Evolutionary conservation across 2,329 filamentous ascomycete genomes (phyloP), one percentile per base, ranked within the genome.

Genomic region (Neurospora sp.): DNA sequence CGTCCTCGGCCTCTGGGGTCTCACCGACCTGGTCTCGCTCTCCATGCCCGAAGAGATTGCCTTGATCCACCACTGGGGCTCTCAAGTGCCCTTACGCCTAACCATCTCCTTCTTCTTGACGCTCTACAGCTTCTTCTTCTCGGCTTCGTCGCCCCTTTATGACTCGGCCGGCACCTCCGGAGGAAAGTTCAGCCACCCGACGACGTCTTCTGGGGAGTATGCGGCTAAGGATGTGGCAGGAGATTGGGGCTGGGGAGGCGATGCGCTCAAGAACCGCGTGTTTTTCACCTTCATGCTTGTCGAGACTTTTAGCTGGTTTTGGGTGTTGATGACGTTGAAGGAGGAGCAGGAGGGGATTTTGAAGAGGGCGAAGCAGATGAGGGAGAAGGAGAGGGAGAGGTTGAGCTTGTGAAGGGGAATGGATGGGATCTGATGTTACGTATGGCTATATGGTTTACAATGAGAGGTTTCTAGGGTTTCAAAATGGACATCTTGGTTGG

Each of bases 291-390:
- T 93, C 80, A 89, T 89, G 9, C 96, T 97, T 76, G 77, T 97
- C 77, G 94, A 97, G 83, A 87, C 93, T 78, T 84, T 93, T 74
- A 86, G 87, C 72, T 97, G 93, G 93, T 93, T 97, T 80, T 97
- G 93, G 93, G 89, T 88, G 33, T 93, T 89, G 84, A 84, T 90
- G 38, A 91, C 88, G 4, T 79, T 93, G 75, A 83, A 88, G 68
- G 91, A 93, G 76, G 91, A 93, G 82, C 77, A 76, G 4, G 80
- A 78, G 23, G 76, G 23, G 1, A 52, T 52, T 52, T 8, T 23
- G 10, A 52, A 52, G 10, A 52, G 43, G 43, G 43, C 43, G 43
- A 19, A 1, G 43, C 11, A 52, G 43, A 28, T 11, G 43, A 52
- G 43, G 43, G 43, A 52, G 19, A 52, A 23, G 19, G 43, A 52